Percentiles rank a stretch among this genome's conserved stretches.
phyloP scores from a whole-genome alignment of 495 filamentous ascomycete genomes.

The Halenospora varia region DNA sequence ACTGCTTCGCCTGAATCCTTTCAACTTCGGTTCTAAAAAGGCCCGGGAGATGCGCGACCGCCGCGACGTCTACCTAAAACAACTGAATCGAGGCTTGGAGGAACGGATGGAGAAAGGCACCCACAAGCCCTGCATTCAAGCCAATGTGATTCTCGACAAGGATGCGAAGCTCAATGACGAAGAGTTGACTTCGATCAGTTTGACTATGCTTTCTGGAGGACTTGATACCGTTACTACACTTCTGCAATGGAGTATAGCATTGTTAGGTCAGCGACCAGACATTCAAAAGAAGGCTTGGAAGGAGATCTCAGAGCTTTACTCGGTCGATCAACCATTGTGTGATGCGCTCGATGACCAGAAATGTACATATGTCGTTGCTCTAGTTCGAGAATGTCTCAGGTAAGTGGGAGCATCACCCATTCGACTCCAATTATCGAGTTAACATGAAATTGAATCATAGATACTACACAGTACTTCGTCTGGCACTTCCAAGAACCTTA shows the following conservation, averaged over 20 bases:
- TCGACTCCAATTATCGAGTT: too few species aligned
- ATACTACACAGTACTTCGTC: constrained; percentile 55
- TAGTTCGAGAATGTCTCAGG: constrained; percentile 57
- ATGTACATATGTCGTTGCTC: constrained; percentile 53
- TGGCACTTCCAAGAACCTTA: constrained; percentile 55
- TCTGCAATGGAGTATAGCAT: constrained; percentile 59
- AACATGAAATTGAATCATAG: too few species aligned
- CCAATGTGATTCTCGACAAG: constrained; percentile 58
- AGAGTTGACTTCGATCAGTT: constrained; percentile 56
- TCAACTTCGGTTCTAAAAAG: constrained; percentile 44
- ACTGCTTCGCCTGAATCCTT: constrained; percentile 52
- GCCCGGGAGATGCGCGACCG: constrained; percentile 57
- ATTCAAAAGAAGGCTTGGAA: constrained; percentile 55
- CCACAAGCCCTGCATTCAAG: constrained; percentile 60
- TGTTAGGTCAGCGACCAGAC: constrained; percentile 54
- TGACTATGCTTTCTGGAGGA: constrained; percentile 60
- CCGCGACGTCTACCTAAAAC: constrained; percentile 53
- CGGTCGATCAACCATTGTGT: constrained; percentile 48
- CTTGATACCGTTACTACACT: constrained; percentile 61
- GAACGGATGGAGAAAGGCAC: constrained; percentile 54
- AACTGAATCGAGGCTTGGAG: constrained; percentile 48
- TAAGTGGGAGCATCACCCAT: too few species aligned
- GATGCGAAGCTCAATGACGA: constrained; percentile 53
- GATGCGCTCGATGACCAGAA: constrained; percentile 50
- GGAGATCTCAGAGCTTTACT: constrained; percentile 52